phyloP scores from a whole-genome alignment of 2,329 filamentous ascomycete genomes.

The Sporothrix inflata region DNA sequence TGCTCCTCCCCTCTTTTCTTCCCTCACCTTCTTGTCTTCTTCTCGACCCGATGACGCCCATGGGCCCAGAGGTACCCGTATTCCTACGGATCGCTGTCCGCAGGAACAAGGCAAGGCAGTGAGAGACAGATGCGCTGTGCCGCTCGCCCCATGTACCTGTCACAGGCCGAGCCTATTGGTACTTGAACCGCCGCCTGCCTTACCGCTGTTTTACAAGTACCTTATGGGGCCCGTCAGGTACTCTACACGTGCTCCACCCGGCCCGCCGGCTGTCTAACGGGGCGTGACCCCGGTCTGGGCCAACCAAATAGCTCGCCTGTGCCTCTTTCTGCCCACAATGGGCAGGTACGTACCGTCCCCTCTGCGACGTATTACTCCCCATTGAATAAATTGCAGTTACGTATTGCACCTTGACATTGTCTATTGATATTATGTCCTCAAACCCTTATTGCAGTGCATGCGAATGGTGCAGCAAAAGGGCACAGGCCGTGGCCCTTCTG shows the following conservation, averaged over 20 bases:
- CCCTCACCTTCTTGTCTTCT: not conserved
- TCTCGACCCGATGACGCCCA: conserved; percentile 13
- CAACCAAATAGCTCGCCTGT: conserved; percentile 29
- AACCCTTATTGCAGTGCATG: not conserved
- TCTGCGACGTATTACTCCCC: not conserved
- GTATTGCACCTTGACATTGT: not conserved
- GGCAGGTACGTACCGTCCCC: conserved; percentile 11
- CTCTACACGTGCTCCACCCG: conserved; percentile 33
- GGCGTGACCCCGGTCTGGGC: conserved; percentile 28
- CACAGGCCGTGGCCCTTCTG: not conserved
- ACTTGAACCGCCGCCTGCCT: not conserved
- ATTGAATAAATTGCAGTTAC: conserved; percentile 4
- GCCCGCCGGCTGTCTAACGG: conserved; percentile 32
- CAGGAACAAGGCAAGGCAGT: conserved; percentile 20
- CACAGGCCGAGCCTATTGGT: not conserved
- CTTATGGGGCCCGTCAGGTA: conserved; percentile 13
- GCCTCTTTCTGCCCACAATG: conserved; percentile 11
- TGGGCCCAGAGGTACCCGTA: not conserved
- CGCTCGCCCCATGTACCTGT: conserved; percentile 2
- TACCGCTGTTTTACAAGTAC: not conserved
- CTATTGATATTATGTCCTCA: not conserved
- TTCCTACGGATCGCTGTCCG: conserved; percentile 17
- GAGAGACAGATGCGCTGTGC: conserved; percentile 22
- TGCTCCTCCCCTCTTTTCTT: not conserved
- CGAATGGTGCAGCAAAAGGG: not conserved